Percentiles rank a stretch among this genome's conserved stretches.
Evolutionary conservation across 768 basidiomycete species (phyloP).

Genomic region (Boletus rubescentipes): DNA sequence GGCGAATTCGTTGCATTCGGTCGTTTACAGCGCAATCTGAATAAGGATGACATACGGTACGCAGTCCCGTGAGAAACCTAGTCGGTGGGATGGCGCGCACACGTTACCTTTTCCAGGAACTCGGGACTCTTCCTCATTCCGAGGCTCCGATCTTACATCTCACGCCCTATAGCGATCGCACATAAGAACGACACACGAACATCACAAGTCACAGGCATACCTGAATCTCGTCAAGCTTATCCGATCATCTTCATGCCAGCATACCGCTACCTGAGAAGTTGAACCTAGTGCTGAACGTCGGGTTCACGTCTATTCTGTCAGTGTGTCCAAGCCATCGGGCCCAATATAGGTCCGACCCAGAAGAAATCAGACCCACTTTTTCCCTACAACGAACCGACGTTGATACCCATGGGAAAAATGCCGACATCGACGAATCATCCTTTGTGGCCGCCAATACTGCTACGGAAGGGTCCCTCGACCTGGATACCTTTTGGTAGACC

Average conservation of each 20-base stretch:
- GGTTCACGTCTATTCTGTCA: slow-evolving; percentile 53
- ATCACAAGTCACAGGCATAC: slow-evolving; percentile 26
- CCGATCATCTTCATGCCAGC: slow-evolving; percentile 85
- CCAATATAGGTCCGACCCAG: background rate
- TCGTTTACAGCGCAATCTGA: slow-evolving; percentile 84
- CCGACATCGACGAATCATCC: slow-evolving; percentile 80
- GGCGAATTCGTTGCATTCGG: slow-evolving; percentile 70
- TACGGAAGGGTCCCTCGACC: slow-evolving; percentile 36
- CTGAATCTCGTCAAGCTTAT: slow-evolving; percentile 87
- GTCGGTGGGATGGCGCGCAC: background rate
- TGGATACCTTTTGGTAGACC: slow-evolving; percentile 84
- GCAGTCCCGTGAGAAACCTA: background rate
- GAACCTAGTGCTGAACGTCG: slow-evolving; percentile 83
- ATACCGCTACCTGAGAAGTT: slow-evolving; percentile 76
- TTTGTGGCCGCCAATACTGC: slow-evolving; percentile 4
- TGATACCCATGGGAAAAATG: slow-evolving; percentile 90
- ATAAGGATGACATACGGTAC: slow-evolving; percentile 55
- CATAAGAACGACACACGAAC: background rate
- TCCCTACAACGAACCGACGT: slow-evolving; percentile 64
- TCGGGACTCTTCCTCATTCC: slow-evolving; percentile 71
- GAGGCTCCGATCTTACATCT: slow-evolving; percentile 82
- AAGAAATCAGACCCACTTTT: slow-evolving; percentile 47
- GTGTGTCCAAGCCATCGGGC: slow-evolving; percentile 2
- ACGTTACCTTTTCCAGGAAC: slow-evolving; percentile 65
- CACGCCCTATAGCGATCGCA: slow-evolving; percentile 49